A percentile compares a stretch with the other conserved stretches of the same genome.
Conservation (phyloP, 2,329 filamentous ascomycete species). For the Ophiostoma sp. region DNA sequence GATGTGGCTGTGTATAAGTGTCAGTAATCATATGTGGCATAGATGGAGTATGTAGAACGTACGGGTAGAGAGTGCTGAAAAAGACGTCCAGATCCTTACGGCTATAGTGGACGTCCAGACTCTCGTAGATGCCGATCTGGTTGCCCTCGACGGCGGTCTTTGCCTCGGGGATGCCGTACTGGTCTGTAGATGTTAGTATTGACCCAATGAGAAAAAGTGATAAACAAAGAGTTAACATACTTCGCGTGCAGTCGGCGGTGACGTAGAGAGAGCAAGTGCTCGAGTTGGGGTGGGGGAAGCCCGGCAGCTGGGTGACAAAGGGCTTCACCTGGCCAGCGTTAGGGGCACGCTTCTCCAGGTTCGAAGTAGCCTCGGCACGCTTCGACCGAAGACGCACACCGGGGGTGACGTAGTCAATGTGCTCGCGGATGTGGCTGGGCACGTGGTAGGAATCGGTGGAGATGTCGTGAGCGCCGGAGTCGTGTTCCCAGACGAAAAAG, state of each 20-base stretch:
- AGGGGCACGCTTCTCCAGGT: background rate
- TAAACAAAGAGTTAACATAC: background rate
- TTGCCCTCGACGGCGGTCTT: constrained; percentile 18
- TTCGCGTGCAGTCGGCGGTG: constrained; percentile 23
- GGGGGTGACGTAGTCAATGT: constrained; percentile 45
- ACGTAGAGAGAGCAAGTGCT: constrained; percentile 26
- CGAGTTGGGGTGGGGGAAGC: background rate
- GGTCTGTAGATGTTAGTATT: constrained; percentile 18
- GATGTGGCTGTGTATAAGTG: background rate
- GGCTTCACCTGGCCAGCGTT: background rate
- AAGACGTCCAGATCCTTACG: constrained; percentile 27
- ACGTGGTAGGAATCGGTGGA: constrained; percentile 35
- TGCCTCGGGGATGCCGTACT: constrained; percentile 26
- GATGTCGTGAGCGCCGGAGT: background rate
- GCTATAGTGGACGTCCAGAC: constrained; percentile 26
- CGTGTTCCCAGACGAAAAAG: constrained; percentile 27
- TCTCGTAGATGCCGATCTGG: constrained; percentile 28
- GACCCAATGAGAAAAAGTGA: too few species aligned
- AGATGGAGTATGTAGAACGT: constrained; percentile 7
- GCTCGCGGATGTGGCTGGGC: constrained; percentile 40
- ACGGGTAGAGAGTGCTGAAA: constrained; percentile 27
- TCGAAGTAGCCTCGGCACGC: constrained; percentile 10
- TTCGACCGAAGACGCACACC: constrained; percentile 15
- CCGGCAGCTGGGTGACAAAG: background rate
- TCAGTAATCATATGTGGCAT: background rate